These are phyloP conservation scores for Chlorella sorokiniana DNA, from an alignment of 139 green algal genomes.

Conservation along the genomic window DNA sequence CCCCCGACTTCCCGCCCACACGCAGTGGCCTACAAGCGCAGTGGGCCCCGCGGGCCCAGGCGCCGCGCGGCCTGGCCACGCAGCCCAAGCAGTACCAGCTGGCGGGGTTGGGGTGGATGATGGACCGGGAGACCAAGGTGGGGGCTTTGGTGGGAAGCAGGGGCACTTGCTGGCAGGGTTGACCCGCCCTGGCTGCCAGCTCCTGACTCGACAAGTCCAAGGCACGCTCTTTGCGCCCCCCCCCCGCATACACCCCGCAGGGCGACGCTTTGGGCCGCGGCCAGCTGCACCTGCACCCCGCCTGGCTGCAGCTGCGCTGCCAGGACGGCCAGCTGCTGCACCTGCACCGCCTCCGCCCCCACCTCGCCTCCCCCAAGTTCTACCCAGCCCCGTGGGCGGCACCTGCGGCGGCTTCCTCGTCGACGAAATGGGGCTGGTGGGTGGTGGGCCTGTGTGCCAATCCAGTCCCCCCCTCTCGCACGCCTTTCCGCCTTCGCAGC, in stretches of 20 bases:
- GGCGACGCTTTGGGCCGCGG: slow-evolving; percentile 56
- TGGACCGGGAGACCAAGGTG: slow-evolving; percentile 51
- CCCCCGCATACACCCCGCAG: background rate
- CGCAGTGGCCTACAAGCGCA: slow-evolving; percentile 13
- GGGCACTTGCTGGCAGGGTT: background rate
- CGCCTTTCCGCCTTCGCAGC: too few relatives aligned
- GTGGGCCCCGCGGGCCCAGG: background rate
- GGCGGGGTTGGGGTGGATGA: slow-evolving; percentile 67
- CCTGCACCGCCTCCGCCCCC: slow-evolving; percentile 21
- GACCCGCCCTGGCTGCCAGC: background rate
- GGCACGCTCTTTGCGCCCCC: background rate
- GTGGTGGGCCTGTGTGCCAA: too few relatives aligned
- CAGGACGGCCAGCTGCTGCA: slow-evolving; percentile 44
- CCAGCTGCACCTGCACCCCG: slow-evolving; percentile 56
- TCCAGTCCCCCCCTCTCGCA: too few relatives aligned
- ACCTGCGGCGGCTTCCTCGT: slow-evolving; percentile 66
- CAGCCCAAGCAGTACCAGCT: slow-evolving; percentile 65
- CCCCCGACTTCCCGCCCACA: background rate
- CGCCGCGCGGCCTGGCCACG: slow-evolving; percentile 27
- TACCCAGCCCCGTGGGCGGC: slow-evolving; percentile 30
- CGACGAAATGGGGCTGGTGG: slow-evolving; percentile 44
- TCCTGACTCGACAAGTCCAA: background rate
- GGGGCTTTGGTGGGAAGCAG: background rate
- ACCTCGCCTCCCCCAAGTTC: slow-evolving; percentile 27
- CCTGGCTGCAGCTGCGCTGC: slow-evolving; percentile 62